A percentile compares a stretch with the other conserved stretches of the same genome.
Conservation (phyloP, 345 rosid species). For the Populus nigra region DNA sequence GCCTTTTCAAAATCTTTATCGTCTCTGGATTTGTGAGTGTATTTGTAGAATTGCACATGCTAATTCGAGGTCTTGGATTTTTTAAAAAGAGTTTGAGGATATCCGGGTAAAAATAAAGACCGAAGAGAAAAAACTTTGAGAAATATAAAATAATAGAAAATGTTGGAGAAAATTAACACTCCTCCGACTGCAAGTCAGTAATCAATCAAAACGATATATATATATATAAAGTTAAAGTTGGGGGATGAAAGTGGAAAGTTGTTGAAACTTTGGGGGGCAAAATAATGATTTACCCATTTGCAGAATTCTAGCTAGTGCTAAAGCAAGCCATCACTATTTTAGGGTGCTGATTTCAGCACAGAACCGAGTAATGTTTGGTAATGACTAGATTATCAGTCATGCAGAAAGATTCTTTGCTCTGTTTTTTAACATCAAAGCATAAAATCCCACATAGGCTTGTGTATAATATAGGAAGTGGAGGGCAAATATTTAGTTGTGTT, state of each 20-base stretch:
- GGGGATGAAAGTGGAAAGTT: neutral
- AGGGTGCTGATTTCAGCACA: conserved; percentile 4
- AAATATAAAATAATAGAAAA: too few species aligned
- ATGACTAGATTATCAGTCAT: neutral
- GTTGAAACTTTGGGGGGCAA: neutral
- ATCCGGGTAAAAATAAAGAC: too few species aligned
- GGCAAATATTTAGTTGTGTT: too few species aligned
- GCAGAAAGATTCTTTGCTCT: neutral
- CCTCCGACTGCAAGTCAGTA: neutral
- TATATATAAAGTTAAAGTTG: neutral
- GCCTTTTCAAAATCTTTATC: too few species aligned
- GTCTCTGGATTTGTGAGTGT: too few species aligned
- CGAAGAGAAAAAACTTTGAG: too few species aligned
- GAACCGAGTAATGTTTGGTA: neutral
- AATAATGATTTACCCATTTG: neutral
- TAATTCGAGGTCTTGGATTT: too few species aligned
- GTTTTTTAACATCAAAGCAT: neutral
- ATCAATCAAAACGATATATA: neutral
- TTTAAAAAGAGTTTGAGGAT: too few species aligned
- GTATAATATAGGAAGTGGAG: too few species aligned
- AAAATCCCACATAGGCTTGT: neutral
- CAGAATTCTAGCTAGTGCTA: neutral
- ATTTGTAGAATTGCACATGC: neutral
- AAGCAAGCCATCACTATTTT: neutral
- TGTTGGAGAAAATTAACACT: neutral